phyloP scores from a whole-genome alignment of 768 basidiomycete genomes.

The Hemileccinum rubropunctum region DNA sequence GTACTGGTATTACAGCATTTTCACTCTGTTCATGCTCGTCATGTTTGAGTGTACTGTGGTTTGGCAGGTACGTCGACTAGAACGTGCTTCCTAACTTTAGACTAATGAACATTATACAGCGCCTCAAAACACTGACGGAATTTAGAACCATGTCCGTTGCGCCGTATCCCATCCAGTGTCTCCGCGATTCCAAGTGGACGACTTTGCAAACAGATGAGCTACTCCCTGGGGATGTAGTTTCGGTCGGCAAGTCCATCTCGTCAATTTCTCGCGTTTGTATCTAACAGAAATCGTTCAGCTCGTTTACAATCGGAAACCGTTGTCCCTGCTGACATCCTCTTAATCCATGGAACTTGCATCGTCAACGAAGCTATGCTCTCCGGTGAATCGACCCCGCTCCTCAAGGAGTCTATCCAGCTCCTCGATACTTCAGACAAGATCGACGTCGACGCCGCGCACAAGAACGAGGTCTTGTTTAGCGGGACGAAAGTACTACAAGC shows the following conservation, averaged over 20 bases:
- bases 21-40: slow-evolving; percentile 97
- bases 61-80: slow-evolving; percentile 72
- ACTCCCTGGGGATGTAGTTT: slow-evolving; percentile 88
- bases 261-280: background rate
- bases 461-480: slow-evolving; percentile 87
- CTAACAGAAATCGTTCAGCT: slow-evolving; percentile 35
- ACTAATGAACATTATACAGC: slow-evolving; percentile 43
- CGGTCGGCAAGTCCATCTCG: slow-evolving; percentile 55
- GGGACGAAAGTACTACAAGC: slow-evolving; percentile 98
- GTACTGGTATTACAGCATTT: slow-evolving; percentile 98
- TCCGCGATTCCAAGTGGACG: slow-evolving; percentile 78
- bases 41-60: slow-evolving; percentile 99
- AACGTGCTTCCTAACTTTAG: background rate
- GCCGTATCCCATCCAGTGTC: slow-evolving; percentile 83
- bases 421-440: slow-evolving; percentile 70
- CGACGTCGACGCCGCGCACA: slow-evolving; percentile 84
- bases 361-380: slow-evolving; percentile 99
- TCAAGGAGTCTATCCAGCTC: slow-evolving; percentile 93
- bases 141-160: slow-evolving; percentile 96
- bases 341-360: slow-evolving; percentile 90
- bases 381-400: slow-evolving; percentile 93
- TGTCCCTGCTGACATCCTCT: slow-evolving; percentile 89
- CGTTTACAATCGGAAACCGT: slow-evolving; percentile 77
- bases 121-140: slow-evolving; percentile 89
- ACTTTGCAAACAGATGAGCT: slow-evolving; percentile 82